Conservation (phyloP, 2,329 filamentous ascomycete genomes). For the Ophiostoma australiae region DNA sequence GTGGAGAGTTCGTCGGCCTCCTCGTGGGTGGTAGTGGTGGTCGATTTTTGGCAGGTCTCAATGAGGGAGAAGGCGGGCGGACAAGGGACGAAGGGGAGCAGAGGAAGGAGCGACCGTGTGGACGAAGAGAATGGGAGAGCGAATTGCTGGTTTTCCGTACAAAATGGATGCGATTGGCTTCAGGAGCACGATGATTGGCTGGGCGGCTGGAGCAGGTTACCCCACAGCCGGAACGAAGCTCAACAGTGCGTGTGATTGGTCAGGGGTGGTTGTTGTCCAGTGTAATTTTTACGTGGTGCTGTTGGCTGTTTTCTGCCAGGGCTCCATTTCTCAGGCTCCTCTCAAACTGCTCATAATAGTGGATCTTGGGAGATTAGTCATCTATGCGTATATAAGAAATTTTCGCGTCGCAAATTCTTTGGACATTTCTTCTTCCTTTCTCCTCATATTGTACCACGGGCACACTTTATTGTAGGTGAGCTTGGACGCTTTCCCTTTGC, state of each 20-base stretch:
- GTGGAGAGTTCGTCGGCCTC: slow-evolving; percentile 6
- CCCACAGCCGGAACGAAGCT: slow-evolving; percentile 27
- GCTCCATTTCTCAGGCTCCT: background rate
- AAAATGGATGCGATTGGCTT: slow-evolving; percentile 29
- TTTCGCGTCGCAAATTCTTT: slow-evolving; percentile 27
- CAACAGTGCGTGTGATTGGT: slow-evolving; percentile 24
- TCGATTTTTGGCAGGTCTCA: slow-evolving; percentile 23
- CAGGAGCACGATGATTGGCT: slow-evolving; percentile 26
- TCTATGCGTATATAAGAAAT: slow-evolving; percentile 18
- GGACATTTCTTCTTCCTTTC: slow-evolving; percentile 39
- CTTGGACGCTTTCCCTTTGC: slow-evolving; percentile 44
- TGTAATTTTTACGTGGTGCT: background rate
- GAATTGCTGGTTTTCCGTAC: slow-evolving; percentile 28
- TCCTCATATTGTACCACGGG: slow-evolving; percentile 57
- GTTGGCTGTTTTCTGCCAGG: background rate
- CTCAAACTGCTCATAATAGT: background rate
- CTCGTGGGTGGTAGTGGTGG: slow-evolving; percentile 13
- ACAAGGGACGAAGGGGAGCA: slow-evolving; percentile 26
- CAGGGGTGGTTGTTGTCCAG: background rate
- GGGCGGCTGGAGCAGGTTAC: background rate
- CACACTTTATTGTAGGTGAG: slow-evolving; percentile 69
- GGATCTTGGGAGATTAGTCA: slow-evolving; percentile 24
- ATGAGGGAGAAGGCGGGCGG: slow-evolving; percentile 23
- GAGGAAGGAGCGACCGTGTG: slow-evolving; percentile 15
- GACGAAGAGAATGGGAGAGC: slow-evolving; percentile 19